phyloP scores from a whole-genome alignment of 257 asterid genomes.

The Petrea volubilis region DNA sequence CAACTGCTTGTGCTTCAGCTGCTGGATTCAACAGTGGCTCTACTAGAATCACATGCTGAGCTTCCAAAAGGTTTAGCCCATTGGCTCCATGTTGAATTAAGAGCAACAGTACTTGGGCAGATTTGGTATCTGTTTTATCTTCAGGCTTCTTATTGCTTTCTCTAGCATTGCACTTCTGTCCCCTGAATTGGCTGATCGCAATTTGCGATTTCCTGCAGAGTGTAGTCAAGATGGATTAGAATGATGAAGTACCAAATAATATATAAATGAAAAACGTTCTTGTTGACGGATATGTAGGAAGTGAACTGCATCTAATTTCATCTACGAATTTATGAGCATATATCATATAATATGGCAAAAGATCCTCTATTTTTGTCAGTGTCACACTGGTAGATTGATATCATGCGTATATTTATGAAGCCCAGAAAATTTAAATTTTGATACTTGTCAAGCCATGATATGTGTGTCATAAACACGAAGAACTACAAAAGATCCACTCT shows the following conservation, averaged over 20 bases:
- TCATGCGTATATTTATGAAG: no score
- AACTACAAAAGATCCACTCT: no score
- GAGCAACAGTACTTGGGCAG: conserved; percentile 76
- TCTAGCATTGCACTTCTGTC: conserved; percentile 40
- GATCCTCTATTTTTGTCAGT: neutral
- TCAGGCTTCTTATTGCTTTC: conserved; percentile 36
- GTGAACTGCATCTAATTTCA: neutral
- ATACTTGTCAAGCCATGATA: no score
- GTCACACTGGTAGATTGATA: neutral
- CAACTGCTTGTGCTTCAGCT: conserved; percentile 97
- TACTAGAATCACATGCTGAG: conserved; percentile 91
- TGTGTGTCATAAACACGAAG: no score
- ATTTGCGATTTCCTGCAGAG: conserved; percentile 74
- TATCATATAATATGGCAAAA: neutral
- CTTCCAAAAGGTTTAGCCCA: conserved; percentile 95
- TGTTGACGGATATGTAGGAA: neutral
- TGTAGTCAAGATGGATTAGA: conserved; percentile 12
- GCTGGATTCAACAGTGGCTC: conserved; percentile 98
- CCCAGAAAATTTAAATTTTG: no score
- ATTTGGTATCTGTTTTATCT: conserved; percentile 34
- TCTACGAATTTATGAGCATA: neutral
- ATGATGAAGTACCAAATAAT: conserved; percentile 11
- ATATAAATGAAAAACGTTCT: neutral
- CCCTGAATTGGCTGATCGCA: conserved; percentile 84
- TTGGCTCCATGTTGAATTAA: conserved; percentile 94